phyloP scores from a whole-genome alignment of 1,139 yeast genomes.

The Hyphopichia burtonii region DNA sequence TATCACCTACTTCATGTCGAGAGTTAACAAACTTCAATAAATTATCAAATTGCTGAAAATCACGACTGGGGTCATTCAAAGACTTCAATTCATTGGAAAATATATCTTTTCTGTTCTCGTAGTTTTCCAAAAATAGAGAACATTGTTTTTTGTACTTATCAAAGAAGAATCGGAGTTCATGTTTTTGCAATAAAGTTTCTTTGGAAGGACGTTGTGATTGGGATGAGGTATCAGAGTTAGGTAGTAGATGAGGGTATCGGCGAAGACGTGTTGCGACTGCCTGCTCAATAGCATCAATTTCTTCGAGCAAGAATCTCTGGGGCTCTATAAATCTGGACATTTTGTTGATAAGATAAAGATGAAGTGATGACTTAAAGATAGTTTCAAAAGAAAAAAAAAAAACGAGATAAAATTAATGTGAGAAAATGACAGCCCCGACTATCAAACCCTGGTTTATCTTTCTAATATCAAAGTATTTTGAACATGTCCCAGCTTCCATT shows the following conservation, averaged over 20 bases:
- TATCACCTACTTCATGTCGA: conserved; percentile 1
- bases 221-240: conserved; percentile 6
- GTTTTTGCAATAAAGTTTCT: conserved; percentile 59
- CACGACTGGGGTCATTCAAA: conserved; percentile 24
- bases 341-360: no score
- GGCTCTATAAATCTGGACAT: conserved; percentile 37
- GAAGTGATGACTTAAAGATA: not conserved
- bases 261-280: conserved; percentile 31
- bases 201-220: conserved; percentile 33
- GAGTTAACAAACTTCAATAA: conserved; percentile 32
- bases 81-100: conserved; percentile 20
- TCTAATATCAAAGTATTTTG: no score
- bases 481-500: conserved; percentile 14
- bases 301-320: conserved; percentile 37
- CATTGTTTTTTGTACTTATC: conserved; percentile 45
- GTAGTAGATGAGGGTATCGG: conserved; percentile 26
- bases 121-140: conserved; percentile 9
- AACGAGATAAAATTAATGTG: not conserved
- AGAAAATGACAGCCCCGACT: no score
- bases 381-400: not conserved
- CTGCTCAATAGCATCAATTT: conserved; percentile 33
- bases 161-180: conserved; percentile 60
- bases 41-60: conserved; percentile 45
- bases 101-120: conserved; percentile 13
- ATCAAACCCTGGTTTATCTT: no score